These are phyloP conservation scores for Passiflora organensis DNA, from an alignment of 345 rosid genomes.

Conservation along the genomic window DNA sequence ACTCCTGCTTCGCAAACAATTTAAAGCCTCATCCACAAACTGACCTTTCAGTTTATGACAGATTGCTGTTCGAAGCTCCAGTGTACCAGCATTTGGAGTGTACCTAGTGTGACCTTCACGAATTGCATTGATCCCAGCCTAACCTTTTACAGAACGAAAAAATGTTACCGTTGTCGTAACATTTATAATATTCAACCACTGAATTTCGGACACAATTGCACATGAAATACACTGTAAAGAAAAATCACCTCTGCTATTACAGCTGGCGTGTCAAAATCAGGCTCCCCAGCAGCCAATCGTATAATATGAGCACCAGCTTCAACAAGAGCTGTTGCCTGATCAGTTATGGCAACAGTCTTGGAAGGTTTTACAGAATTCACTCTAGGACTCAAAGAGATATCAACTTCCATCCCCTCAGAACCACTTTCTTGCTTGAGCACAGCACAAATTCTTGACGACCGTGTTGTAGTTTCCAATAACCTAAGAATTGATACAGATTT, in stretches of 20 bases:
- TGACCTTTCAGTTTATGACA: slow-evolving; percentile 78
- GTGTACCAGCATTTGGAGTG: slow-evolving; percentile 82
- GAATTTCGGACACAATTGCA: not conserved
- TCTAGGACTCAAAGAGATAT: slow-evolving; percentile 72
- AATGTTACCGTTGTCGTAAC: not conserved
- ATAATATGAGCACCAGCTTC: slow-evolving; percentile 88
- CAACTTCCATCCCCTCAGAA: slow-evolving; percentile 40
- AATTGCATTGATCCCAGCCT: slow-evolving; percentile 93
- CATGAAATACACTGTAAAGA: not conserved
- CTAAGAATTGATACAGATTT: slow-evolving; percentile 17
- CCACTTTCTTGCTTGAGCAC: slow-evolving; percentile 42
- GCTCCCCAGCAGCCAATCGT: slow-evolving; percentile 95
- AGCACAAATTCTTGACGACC: slow-evolving; percentile 29
- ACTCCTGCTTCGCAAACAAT: not conserved
- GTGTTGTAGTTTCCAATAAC: slow-evolving; percentile 25
- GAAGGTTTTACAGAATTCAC: slow-evolving; percentile 83
- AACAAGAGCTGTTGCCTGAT: slow-evolving; percentile 84
- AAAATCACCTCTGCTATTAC: slow-evolving; percentile 58
- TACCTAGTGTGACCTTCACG: slow-evolving; percentile 88
- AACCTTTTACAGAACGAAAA: slow-evolving; percentile 4
- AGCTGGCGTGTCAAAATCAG: slow-evolving; percentile 89
- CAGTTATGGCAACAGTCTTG: slow-evolving; percentile 86
- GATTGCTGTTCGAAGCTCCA: slow-evolving; percentile 76
- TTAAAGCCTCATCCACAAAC: not conserved
- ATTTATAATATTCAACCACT: not conserved